Base-by-base conservation (phyloP, 2,329 filamentous ascomycete genomes). In the Pezicula neosporulosa region DNA sequence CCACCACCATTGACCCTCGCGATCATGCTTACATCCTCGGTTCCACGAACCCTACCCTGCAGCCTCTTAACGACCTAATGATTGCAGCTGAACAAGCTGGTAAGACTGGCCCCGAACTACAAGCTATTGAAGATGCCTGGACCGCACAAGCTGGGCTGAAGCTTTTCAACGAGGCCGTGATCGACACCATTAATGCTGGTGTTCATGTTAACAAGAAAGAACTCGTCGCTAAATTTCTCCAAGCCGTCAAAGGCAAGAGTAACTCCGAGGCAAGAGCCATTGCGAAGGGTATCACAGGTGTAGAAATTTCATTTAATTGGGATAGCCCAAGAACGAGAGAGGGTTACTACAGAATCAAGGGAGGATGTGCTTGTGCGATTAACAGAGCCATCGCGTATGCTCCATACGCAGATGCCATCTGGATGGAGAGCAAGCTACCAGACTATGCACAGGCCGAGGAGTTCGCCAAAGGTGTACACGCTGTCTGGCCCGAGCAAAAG, bases 341-440 rank as follows among this genome's bases (percentile, higher is more conserved):
- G 76, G 94, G 94, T 12, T 99, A 87, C 82, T 97, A 96, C 78
- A 81, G 94, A 56, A 87, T 97, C 68, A 81, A 90, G 72, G 94
- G 94, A 54, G 94, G 94, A 53, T 96, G 89, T 65, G 86, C 91
- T 70, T 96, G 89, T 70, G 91, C 92, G 54, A 77, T 97, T 68
- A 95, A 94, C 78, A 85, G 93, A 44, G 93, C 92, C 33, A 75
- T 96, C 52, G 90, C 93, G 6, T 97, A 95, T 67, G 93, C 90
- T 0, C 93, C 94, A 2, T 96, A 95, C 74, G 88, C 87, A 56
- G 93, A 97, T 66, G 85, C 95, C 69, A 96, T 99, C 72, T 99
- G 94, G 94, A 99, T 99, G 94, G 94, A 99, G 82, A 93, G 87
- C 76, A 97, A 96, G 76, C 78, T 96, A 60, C 94, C 94, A 43